Base-by-base conservation (phyloP, 306 rosid species). In the Astragalus membranaceus region DNA sequence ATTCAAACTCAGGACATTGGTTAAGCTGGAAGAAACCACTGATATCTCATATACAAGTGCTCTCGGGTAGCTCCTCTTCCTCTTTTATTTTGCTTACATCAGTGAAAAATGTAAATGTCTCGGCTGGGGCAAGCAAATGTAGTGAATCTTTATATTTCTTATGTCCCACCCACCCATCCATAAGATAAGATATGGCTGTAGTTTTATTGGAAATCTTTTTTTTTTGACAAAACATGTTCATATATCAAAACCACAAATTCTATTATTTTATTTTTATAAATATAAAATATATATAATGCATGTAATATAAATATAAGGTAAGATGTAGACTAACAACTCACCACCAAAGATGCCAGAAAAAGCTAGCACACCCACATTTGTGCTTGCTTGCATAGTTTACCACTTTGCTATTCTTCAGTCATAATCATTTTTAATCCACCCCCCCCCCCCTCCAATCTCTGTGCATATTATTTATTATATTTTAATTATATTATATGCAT, bases 311-410 rank as follows among this genome's bases (percentile, higher is more conserved):
- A 3, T 37, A 66, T 52, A 7, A 23, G 5, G 10, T 52, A 7
- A 23, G 5, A 8, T 63, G 4, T 6, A 48, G 7, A 43, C 82
- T 63, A 55, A 35, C 69, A 55, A 35, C 14, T 75, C 50, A 20
- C 58, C 56, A 29, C 69, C 37, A 35, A 43, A 50, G 10, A 47
- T 32, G 20, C 60, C 69, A 15, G 39, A 23, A 69, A 57, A 52
- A 53, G n/a, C n/a, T n/a, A n/a, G 2, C 78, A 64, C 64, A 57
- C 49, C 73, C 69, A 51, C 68, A 5, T n/a, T 17, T 64, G 20
- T 44, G 43, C n/a, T 61, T 29, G 49, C 5, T 67, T 44, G 26
- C 32, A 17, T 35, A 8, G 8, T 56, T 69, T 42, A 54, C 11
- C 30, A 17, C 7, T 50, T 73, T 64, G 5, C 8, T 33, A 26